Base-by-base conservation (phyloP, 148 eudicot species). In the Polygonum aviculare region DNA sequence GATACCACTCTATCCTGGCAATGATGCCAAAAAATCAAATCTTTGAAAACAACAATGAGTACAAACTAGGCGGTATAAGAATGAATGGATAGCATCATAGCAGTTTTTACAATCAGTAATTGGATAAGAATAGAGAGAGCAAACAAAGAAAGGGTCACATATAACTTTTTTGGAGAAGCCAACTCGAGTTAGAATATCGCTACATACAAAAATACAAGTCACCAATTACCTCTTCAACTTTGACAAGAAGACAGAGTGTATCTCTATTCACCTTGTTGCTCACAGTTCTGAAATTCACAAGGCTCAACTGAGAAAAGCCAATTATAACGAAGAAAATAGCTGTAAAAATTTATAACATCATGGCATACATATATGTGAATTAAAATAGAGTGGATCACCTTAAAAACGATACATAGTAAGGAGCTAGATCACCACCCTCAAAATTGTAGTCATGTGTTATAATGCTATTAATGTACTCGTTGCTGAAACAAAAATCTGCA, bases 401-500 rank as follows among this genome's bases (percentile, higher is more conserved):
- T 83, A 87, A 74, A 83, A 87, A 83, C 38, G 90, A 87, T 44
- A 87, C 90, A 22, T 83, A 85, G 73, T 83, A 87, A 51, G 81
- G 81, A 79, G 83, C 88, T 26, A 85, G 76, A 78, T 87, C 86
- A 70, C 83, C 85, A 77, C 75, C 86, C 67, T 83, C 84, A 75
- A 87, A 87, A 71, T 85, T 81, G 59, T 76, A 85, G 45, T 79
- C 82, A 83, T 85, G 88, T 74, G 78, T 79, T 75, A 87, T 87
- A 21, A 87, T 75, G 79, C 79, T 87, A 83, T 85, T 87, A 74
- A 87, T 77, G 67, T 87, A 85, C 71, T 74, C 86, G 78, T 85
- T 87, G 83, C 89, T 87, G 71, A 82, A 80, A 72, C 87, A 87
- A 75, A 81, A 87, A 74, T 87, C 89, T 84, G 88, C 86, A 36